These are phyloP conservation scores for Lathyrus aphaca DNA, from an alignment of 306 rosid genomes.

Conservation along the genomic window DNA sequence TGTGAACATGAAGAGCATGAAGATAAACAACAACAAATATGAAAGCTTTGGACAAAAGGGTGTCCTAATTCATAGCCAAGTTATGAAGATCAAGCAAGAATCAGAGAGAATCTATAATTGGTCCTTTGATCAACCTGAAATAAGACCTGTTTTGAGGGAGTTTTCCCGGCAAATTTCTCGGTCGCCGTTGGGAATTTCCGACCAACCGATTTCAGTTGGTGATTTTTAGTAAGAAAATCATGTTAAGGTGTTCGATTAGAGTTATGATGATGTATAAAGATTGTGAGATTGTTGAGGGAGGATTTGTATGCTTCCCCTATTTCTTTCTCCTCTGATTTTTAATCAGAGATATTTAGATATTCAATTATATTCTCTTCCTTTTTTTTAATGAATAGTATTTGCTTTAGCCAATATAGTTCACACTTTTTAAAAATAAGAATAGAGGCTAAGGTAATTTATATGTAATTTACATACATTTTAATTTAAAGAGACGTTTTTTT, in stretches of 20 bases:
- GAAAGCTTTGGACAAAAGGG: slow-evolving; percentile 38
- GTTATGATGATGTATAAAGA: slow-evolving; percentile 5
- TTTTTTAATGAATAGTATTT: slow-evolving; percentile 31
- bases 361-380: slow-evolving; percentile 24
- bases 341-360: slow-evolving; percentile 17
- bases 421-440: no score
- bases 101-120: slow-evolving; percentile 59
- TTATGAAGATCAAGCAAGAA: slow-evolving; percentile 80
- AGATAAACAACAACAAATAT: slow-evolving; percentile 39
- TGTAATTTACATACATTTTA: no score
- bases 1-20: slow-evolving; percentile 50
- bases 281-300: slow-evolving; percentile 39
- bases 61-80: slow-evolving; percentile 70
- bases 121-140: slow-evolving; percentile 63
- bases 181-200: slow-evolving; percentile 77
- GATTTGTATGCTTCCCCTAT: slow-evolving; percentile 40
- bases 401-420: no score
- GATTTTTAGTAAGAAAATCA: slow-evolving; percentile 47
- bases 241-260: slow-evolving; percentile 15
- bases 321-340: slow-evolving; percentile 39
- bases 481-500: no score
- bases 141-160: slow-evolving; percentile 56
- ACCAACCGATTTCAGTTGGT: slow-evolving; percentile 58
- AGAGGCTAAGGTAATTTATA: no score
- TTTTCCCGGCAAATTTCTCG: slow-evolving; percentile 62